phyloP scores from a whole-genome alignment of 2,329 filamentous ascomycete genomes.

The Aspergillus intermedius region DNA sequence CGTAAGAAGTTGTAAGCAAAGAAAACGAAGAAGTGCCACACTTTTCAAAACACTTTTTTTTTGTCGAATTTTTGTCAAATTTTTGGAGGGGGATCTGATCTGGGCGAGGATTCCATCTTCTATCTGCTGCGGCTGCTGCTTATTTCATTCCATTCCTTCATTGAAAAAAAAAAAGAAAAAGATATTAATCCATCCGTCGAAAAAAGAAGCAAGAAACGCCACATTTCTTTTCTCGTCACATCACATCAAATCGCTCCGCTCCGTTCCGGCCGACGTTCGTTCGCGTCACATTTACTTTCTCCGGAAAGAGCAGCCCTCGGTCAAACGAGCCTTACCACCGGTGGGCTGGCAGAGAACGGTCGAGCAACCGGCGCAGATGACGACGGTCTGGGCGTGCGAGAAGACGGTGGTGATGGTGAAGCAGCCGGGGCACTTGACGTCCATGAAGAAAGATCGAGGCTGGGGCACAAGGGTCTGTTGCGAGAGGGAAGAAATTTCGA shows the following conservation, averaged over 20 bases:
- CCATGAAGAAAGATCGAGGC: conserved; percentile 99
- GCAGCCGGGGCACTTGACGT: conserved; percentile 99
- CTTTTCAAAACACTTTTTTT: conserved; percentile 44
- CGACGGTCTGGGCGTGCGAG: conserved; percentile 99
- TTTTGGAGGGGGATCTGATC: conserved; percentile 40
- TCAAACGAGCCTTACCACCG: conserved; percentile 97
- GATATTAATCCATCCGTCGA: conserved; percentile 19
- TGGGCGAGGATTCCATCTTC: conserved; percentile 32
- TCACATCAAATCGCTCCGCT: conserved; percentile 9
- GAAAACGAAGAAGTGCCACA: conserved; percentile 23
- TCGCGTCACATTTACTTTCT: conserved; percentile 70
- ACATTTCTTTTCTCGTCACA: conserved; percentile 31
- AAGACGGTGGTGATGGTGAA: conserved; percentile 99
- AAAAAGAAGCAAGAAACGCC: conserved; percentile 24
- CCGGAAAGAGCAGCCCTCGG: conserved; percentile 99
- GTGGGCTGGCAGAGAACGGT: conserved; percentile 99
- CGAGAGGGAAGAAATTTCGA: neutral
- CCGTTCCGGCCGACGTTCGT: neutral
- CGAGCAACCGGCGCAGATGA: conserved; percentile 99
- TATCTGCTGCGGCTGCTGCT: conserved; percentile 23
- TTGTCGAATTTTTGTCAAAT: conserved; percentile 54
- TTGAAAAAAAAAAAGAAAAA: conserved; percentile 14
- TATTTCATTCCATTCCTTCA: conserved; percentile 10
- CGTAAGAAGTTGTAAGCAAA: conserved; percentile 45
- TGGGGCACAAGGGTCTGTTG: conserved; percentile 81